These are phyloP conservation scores for Kluyveromyces wickerhamii DNA, from an alignment of 805 yeast genomes.

Conservation along the genomic window DNA sequence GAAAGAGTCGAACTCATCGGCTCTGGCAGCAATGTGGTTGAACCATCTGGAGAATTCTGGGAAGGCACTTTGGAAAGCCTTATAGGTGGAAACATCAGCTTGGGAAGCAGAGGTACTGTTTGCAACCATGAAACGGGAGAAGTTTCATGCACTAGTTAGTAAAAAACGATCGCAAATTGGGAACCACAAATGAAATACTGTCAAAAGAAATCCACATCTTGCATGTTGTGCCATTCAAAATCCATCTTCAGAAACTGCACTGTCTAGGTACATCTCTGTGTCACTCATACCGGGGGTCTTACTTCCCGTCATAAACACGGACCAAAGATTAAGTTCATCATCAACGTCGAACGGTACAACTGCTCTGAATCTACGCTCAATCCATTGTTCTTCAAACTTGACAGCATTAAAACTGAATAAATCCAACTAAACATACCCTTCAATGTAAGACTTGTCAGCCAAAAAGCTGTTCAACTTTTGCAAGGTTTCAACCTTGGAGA, in stretches of 20 bases:
- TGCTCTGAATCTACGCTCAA: neutral
- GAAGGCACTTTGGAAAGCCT: constrained; percentile 86
- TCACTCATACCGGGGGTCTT: constrained; percentile 96
- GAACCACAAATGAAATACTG: neutral
- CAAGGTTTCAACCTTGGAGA: constrained; percentile 69
- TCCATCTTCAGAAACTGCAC: constrained; percentile 13
- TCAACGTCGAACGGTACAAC: too few relatives aligned
- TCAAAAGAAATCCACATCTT: neutral
- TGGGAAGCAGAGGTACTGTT: constrained; percentile 79
- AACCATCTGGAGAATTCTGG: constrained; percentile 98
- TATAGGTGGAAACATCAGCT: constrained; percentile 91
- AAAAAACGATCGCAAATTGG: neutral
- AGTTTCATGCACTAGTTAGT: constrained; percentile 8
- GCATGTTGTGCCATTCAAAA: neutral
- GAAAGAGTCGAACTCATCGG: constrained; percentile 71
- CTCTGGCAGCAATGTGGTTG: constrained; percentile 93
- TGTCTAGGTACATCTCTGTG: constrained; percentile 34
- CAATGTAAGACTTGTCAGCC: constrained; percentile 89
- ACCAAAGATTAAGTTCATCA: constrained; percentile 74
- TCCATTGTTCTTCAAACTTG: too few relatives aligned
- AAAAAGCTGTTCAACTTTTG: constrained; percentile 73
- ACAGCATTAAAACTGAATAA: neutral
- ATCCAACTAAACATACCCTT: constrained; percentile 88
- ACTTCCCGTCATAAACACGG: constrained; percentile 96
- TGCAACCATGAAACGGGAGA: too few relatives aligned